These are phyloP conservation scores for Naematelia encephala DNA, from an alignment of 768 basidiomycete species.

Conservation along the genomic window DNA sequence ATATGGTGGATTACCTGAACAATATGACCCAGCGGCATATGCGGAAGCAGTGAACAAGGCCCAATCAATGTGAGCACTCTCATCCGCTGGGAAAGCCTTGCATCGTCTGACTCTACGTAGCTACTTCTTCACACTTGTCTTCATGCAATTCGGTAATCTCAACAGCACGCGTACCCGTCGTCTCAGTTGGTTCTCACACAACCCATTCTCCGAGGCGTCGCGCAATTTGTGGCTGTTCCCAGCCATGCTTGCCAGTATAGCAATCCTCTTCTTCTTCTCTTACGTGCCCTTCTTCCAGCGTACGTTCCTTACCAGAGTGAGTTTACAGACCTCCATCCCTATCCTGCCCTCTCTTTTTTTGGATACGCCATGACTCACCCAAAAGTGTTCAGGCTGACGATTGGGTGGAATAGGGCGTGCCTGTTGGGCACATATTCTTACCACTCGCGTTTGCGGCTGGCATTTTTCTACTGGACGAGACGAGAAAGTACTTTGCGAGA, in stretches of 20 bases:
- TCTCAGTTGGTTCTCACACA: conserved; percentile 60
- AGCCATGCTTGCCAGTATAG: conserved; percentile 55
- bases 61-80: conserved; percentile 55
- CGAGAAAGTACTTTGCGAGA: conserved; percentile 46
- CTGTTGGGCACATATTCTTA: conserved; percentile 57
- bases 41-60: conserved; percentile 53
- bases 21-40: conserved; percentile 51
- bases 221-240: conserved; percentile 56
- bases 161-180: conserved; percentile 60
- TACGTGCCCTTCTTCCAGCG: conserved; percentile 55
- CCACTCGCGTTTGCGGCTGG: conserved; percentile 55
- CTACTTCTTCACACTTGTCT: conserved; percentile 54
- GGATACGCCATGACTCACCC: not conserved
- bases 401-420: conserved; percentile 35
- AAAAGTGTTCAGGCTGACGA: not conserved
- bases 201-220: conserved; percentile 51
- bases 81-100: not conserved
- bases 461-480: conserved; percentile 47
- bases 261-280: conserved; percentile 54
- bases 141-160: conserved; percentile 65
- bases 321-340: conserved; percentile 23
- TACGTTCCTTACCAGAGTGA: conserved; percentile 57
- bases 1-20: conserved; percentile 55
- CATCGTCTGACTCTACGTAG: conserved; percentile 15
- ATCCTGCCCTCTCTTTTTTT: not conserved